Conservation (phyloP, 441 rosid genomes). For the Pelargonium australe region DNA sequence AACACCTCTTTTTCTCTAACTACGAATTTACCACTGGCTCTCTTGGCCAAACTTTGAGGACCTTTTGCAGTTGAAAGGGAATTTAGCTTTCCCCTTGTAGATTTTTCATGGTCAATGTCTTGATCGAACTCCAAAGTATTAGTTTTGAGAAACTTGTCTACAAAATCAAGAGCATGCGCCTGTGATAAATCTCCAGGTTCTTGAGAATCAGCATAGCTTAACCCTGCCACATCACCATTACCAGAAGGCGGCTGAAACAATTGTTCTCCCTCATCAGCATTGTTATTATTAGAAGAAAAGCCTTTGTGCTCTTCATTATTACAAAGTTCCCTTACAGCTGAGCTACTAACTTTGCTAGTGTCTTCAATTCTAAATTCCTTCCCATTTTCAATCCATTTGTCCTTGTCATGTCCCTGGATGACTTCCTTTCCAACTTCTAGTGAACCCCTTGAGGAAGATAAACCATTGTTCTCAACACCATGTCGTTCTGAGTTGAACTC, state of each 20-base stretch:
- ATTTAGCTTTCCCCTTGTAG: conserved; percentile 32
- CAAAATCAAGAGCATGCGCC: conserved; percentile 68
- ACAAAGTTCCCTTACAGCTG: conserved; percentile 58
- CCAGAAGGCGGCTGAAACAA: conserved; percentile 22
- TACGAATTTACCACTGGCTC: conserved; percentile 13
- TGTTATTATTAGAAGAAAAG: conserved; percentile 18
- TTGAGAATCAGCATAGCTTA: conserved; percentile 82
- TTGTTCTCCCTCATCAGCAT: conserved; percentile 30
- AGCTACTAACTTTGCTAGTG: conserved; percentile 26
- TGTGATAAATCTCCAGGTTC: conserved; percentile 88
- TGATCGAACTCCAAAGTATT: conserved; percentile 37
- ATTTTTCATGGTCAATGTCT: conserved; percentile 37
- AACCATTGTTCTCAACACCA: conserved; percentile 19
- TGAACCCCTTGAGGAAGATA: conserved; percentile 9
- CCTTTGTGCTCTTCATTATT: conserved; percentile 28
- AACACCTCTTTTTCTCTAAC: conserved; percentile 12
- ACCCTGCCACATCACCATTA: conserved; percentile 39
- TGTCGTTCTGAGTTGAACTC: conserved; percentile 33
- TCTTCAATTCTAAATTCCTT: conserved; percentile 29
- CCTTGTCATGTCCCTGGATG: conserved; percentile 25
- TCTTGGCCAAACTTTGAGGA: conserved; percentile 20
- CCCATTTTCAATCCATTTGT: conserved; percentile 22
- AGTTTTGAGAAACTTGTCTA: conserved; percentile 64
- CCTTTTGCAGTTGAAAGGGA: conserved; percentile 45
- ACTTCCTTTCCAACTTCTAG: conserved; percentile 24